phyloP scores from a whole-genome alignment of 352 stramenopile genomes.

The Globisporangium iwayamae region DNA sequence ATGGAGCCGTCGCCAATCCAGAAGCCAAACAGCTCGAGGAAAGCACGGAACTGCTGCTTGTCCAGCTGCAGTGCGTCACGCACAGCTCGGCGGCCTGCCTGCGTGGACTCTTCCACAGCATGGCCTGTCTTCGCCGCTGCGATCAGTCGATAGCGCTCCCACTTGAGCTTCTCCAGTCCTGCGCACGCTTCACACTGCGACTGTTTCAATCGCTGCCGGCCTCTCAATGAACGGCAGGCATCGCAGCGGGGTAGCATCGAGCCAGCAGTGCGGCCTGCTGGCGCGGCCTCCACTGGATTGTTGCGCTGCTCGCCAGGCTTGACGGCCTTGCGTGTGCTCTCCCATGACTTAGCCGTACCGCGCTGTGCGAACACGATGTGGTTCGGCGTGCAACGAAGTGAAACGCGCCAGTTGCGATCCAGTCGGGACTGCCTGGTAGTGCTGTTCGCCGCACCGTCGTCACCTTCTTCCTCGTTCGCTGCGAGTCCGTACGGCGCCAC shows the following conservation, averaged over 20 bases:
- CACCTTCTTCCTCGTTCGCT: not conserved
- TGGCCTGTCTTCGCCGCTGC: constrained; percentile 13
- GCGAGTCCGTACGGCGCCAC: not conserved
- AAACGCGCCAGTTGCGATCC: constrained; percentile 1
- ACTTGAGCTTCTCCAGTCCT: constrained; percentile 8
- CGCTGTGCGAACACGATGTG: constrained; percentile 14
- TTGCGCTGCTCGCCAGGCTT: constrained; percentile 1
- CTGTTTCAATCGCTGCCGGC: not conserved
- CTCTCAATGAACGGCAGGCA: constrained; percentile 7
- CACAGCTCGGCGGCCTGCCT: not conserved
- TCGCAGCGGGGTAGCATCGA: constrained; percentile 13
- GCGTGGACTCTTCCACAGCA: constrained; percentile 5
- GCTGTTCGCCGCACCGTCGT: constrained; percentile 1
- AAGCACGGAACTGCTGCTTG: constrained; percentile 10
- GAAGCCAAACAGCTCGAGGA: constrained; percentile 12
- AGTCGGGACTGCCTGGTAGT: constrained; percentile 2
- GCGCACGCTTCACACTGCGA: constrained; percentile 9
- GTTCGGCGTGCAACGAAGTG: constrained; percentile 11
- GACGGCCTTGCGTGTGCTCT: constrained; percentile 5
- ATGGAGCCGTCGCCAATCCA: constrained; percentile 6
- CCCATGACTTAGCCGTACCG: constrained; percentile 7
- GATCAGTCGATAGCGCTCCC: constrained; percentile 11
- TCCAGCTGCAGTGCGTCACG: constrained; percentile 9
- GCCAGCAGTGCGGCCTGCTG: constrained; percentile 8
- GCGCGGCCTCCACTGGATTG: constrained; percentile 2